Conservation (phyloP, 345 rosid species). For the Clausena lansium region DNA sequence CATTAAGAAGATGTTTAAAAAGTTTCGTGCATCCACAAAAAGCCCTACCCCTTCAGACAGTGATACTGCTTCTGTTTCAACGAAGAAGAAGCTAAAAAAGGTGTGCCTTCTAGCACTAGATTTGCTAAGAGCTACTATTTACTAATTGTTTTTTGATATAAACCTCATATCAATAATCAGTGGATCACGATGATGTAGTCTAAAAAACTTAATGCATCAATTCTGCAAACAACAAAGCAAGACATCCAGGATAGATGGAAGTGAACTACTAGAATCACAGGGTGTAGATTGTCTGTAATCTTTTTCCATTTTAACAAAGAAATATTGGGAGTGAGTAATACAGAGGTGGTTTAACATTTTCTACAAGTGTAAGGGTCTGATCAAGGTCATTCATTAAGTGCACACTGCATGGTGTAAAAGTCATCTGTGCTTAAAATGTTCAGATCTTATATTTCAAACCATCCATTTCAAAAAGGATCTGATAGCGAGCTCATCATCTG, state of each 20-base stretch:
- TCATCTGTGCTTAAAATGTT: neutral
- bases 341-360: neutral
- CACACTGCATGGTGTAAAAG: neutral
- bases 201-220: neutral
- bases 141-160: neutral
- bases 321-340: neutral
- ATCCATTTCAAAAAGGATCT: neutral
- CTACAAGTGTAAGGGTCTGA: neutral
- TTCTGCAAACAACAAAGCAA: neutral
- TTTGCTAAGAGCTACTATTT: neutral
- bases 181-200: neutral
- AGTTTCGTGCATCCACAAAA: slow-evolving; percentile 46
- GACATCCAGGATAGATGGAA: neutral
- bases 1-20: slow-evolving; percentile 63
- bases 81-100: slow-evolving; percentile 66
- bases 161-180: neutral
- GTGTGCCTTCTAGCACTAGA: slow-evolving; percentile 36
- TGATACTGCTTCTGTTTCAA: slow-evolving; percentile 35
- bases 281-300: neutral
- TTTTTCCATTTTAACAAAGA: neutral
- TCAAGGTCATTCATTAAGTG: neutral
- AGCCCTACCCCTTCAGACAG: slow-evolving; percentile 21
- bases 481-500: neutral
- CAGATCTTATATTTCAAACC: slow-evolving; percentile 4
- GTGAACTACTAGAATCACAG: neutral